Conservation (phyloP, 768 basidiomycete genomes). For the Lentinula detonsa region DNA sequence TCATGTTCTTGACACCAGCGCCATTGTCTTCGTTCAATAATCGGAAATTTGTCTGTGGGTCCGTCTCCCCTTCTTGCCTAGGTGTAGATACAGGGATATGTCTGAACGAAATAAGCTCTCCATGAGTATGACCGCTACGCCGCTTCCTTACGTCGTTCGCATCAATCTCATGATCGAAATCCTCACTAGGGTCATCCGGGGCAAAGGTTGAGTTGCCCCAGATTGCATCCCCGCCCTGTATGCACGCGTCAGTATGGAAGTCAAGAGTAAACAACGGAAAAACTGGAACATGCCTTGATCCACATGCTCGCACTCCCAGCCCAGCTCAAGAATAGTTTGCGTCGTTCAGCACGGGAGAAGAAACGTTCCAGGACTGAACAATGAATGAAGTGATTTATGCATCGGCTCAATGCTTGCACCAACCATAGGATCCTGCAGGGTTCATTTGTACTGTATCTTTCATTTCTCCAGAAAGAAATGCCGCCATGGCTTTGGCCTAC, state of each 20-base stretch:
- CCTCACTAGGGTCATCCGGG: conserved; percentile 60
- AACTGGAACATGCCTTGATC: conserved; percentile 59
- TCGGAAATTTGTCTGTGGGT: background rate
- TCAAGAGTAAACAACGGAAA: background rate
- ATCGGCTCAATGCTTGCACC: background rate
- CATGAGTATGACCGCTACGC: conserved; percentile 57
- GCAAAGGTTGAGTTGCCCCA: conserved; percentile 78
- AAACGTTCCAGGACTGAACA: conserved; percentile 71
- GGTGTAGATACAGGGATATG: conserved; percentile 11
- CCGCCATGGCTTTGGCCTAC: conserved; percentile 87
- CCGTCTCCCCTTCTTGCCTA: conserved; percentile 16
- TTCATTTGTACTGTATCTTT: conserved; percentile 86
- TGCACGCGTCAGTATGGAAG: background rate
- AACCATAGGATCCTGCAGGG: conserved; percentile 70
- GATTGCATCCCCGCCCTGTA: conserved; percentile 71
- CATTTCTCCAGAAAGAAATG: conserved; percentile 78
- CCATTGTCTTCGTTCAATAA: background rate
- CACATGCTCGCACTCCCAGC: conserved; percentile 91
- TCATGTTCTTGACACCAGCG: conserved; percentile 51
- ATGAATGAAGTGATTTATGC: background rate
- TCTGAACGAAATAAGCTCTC: conserved; percentile 81
- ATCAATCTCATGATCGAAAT: conserved; percentile 11
- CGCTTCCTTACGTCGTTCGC: background rate
- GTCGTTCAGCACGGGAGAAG: conserved; percentile 87
- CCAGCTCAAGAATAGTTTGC: conserved; percentile 90